Evolutionary conservation across 495 filamentous ascomycete genomes (phyloP), one percentile per base, ranked within the genome.

Genomic region (Schizothecium vesticola): DNA sequence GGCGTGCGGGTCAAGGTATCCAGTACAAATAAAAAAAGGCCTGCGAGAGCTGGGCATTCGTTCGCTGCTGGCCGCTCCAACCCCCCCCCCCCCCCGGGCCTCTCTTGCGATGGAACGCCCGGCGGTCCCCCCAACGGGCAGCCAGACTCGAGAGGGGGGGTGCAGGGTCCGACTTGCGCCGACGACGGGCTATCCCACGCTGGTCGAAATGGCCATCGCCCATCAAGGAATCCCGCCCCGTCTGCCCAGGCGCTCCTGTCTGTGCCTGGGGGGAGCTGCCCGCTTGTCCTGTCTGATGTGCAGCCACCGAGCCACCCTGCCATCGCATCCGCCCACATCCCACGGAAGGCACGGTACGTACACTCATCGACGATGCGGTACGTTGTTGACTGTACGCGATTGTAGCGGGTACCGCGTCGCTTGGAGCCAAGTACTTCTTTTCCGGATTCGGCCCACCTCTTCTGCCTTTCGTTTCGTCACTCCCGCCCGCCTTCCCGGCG

Each of bases 401-500:
- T 56, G 67, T 66, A 66, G 62, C 60, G 33, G 57, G 70, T 72
- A 72, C 72, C 24, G 63, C 65, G 31, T 21, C 67, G 59, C 65
- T 59, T 67, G 66, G 56, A 56, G 28, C 55, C 64, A 58, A 61
- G 69, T 67, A 61, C 62, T 64, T 71, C 67, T 22, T 65, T 61
- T 67, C 71, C 73, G 70, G 68, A 71, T 71, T 68, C 64, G 73
- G 68, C 58, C 71, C 59, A 63, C 65, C 71, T 57, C 25, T 3
- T 65, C 43, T 51, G 43, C 16, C 43, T 22, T 31, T 67, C 59
- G 65, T 73, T 75, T 75, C 71, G 75, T 74, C 74, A 73, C 69
- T 70, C 66, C 29, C 29, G 31, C 69, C 65, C 33, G 61, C 56
- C 68, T 56, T 73, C 56, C 67, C 67, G 55, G 55, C 31, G 63